phyloP scores from a whole-genome alignment of 192 early-diverging fungal species.

The Backusella circina region DNA sequence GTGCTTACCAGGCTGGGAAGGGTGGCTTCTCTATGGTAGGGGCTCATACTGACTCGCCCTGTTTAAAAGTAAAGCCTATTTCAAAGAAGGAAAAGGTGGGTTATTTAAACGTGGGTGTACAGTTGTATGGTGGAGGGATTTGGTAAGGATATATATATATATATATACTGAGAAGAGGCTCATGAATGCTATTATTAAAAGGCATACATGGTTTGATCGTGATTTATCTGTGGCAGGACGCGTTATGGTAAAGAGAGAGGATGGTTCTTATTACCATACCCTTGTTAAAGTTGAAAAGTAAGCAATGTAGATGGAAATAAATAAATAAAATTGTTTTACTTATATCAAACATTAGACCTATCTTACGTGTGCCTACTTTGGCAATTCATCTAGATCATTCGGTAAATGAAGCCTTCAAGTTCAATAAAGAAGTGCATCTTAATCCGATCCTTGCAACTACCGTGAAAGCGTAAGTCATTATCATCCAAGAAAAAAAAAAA shows the following conservation, averaged over 20 bases:
- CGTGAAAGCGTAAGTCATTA: constrained; percentile 44
- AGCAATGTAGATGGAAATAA: not conserved
- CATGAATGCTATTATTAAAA: not conserved
- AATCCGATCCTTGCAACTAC: constrained; percentile 80
- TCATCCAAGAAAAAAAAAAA: not conserved
- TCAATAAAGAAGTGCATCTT: constrained; percentile 93
- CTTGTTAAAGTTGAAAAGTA: constrained; percentile 75
- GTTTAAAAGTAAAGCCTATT: constrained; percentile 93
- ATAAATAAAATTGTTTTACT: too few relatives aligned
- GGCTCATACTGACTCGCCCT: constrained; percentile 97
- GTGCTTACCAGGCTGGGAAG: constrained; percentile 74
- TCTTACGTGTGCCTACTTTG: constrained; percentile 92
- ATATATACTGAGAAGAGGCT: not conserved
- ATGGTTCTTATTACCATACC: constrained; percentile 65
- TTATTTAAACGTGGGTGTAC: constrained; percentile 89
- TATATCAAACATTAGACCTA: constrained; percentile 51
- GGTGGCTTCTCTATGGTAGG: constrained; percentile 82
- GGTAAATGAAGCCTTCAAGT: constrained; percentile 77
- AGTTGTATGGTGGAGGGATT: constrained; percentile 92
- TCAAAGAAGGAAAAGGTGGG: constrained; percentile 86
- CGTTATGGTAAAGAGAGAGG: constrained; percentile 71
- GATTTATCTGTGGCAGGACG: constrained; percentile 93
- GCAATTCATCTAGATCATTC: constrained; percentile 93
- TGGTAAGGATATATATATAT: constrained; percentile 57
- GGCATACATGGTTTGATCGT: constrained; percentile 98